Conservation (phyloP, 2,329 filamentous ascomycete genomes). For the Fusarium sp. region DNA sequence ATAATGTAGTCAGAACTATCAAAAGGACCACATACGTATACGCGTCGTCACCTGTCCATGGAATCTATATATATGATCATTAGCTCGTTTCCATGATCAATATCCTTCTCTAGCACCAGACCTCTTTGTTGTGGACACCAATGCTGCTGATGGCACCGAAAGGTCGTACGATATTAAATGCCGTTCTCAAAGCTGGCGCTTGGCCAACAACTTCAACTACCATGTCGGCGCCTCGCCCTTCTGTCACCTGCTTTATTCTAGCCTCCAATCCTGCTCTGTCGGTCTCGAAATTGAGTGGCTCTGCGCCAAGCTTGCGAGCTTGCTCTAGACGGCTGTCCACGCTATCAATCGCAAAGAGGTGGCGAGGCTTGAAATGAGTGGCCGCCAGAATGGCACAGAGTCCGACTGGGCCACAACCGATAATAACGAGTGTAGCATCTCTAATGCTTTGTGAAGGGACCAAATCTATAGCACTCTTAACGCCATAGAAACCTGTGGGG, state of each 20-base stretch:
- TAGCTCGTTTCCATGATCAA: slow-evolving; percentile 8
- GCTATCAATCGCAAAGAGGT: slow-evolving; percentile 83
- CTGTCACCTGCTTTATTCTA: slow-evolving; percentile 79
- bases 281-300: slow-evolving; percentile 82
- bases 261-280: slow-evolving; percentile 74
- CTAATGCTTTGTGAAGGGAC: slow-evolving; percentile 57
- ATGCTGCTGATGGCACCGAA: slow-evolving; percentile 82
- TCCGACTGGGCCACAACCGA: slow-evolving; percentile 89
- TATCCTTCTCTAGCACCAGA: slow-evolving; percentile 51
- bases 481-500: slow-evolving; percentile 87
- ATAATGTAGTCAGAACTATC: background rate
- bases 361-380: slow-evolving; percentile 79
- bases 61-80: slow-evolving; percentile 63
- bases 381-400: slow-evolving; percentile 86
- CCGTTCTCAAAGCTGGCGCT: slow-evolving; percentile 76
- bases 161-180: slow-evolving; percentile 77
- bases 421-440: slow-evolving; percentile 78
- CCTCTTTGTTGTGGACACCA: slow-evolving; percentile 80
- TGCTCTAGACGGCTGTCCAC: slow-evolving; percentile 80
- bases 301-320: slow-evolving; percentile 80
- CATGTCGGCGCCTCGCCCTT: slow-evolving; percentile 86
- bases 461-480: slow-evolving; percentile 79
- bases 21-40: slow-evolving; percentile 62
- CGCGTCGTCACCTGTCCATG: slow-evolving; percentile 74
- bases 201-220: slow-evolving; percentile 84